Conservation (phyloP, 2,329 filamentous ascomycete genomes). For the Mollisia scopiformis region DNA sequence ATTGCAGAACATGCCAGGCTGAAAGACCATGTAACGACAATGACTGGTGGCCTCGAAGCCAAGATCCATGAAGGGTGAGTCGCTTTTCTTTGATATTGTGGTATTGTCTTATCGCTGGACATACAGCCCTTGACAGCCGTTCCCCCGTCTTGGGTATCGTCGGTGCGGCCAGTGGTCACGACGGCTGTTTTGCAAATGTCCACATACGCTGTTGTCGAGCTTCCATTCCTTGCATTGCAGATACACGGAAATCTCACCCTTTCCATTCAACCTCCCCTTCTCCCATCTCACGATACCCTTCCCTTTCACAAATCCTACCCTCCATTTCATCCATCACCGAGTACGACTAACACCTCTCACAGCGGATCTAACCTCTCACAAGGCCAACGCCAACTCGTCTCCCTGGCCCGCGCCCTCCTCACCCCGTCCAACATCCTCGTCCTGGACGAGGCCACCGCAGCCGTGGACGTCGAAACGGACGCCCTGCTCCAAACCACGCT, state of each 20-base stretch:
- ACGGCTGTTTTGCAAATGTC: background rate
- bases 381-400: slow-evolving; percentile 92
- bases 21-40: slow-evolving; percentile 83
- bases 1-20: slow-evolving; percentile 83
- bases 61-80: slow-evolving; percentile 91
- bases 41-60: slow-evolving; percentile 90
- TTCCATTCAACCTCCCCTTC: background rate
- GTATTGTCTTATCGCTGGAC: background rate
- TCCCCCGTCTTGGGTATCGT: background rate
- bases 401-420: slow-evolving; percentile 88
- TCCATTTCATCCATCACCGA: background rate
- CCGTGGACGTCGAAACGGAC: slow-evolving; percentile 69
- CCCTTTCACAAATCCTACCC: background rate
- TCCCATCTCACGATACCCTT: background rate
- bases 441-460: slow-evolving; percentile 92
- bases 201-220: background rate
- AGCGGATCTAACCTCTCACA: slow-evolving; percentile 91
- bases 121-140: background rate
- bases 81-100: slow-evolving; percentile 10
- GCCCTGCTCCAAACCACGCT: slow-evolving; percentile 67
- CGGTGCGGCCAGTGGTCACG: background rate
- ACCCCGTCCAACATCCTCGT: slow-evolving; percentile 97
- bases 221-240: background rate
- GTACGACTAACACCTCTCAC: slow-evolving; percentile 10
- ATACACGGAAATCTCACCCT: background rate